Base-by-base conservation (phyloP, 2,329 filamentous ascomycete species). In the Dactylellina haptotyla region DNA sequence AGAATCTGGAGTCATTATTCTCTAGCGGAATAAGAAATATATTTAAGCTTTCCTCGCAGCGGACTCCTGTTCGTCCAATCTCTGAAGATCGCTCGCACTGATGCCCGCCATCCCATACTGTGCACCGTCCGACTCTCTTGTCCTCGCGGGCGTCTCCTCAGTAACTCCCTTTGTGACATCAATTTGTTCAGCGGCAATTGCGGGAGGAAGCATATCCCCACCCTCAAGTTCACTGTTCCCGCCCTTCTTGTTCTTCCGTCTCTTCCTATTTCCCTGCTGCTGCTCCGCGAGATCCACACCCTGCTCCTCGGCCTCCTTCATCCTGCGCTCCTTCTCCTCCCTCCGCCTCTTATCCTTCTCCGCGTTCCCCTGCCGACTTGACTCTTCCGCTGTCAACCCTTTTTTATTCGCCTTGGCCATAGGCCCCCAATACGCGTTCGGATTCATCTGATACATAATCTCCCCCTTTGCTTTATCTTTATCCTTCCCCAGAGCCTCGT, bases 381-480 rank as follows among this genome's bases (percentile, higher is more conserved):
- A 26, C 26, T 73, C 69, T 37, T 73, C 61, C n/a, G 69, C 69
- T 28, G 69, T 73, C 46, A 73, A 18, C 10, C 69, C 69, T 16
- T 65, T 59, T 61, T 66, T 73, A 4, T 28, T 45, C 8, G 70
- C 70, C 30, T 50, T 75, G n/a, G 70, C 63, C 87, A 96, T 88
- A 0, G 95, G 95, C 0, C 95, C 95, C 95, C 95, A 99, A 80
- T 98, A 95, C 79, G 92, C 89, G 71, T 90, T 85, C 48, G 95
- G 95, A 79, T 98, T 98, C 73, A 89, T 83, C 83, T 97, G 95
- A 81, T 97, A 99, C 75, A 94, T 85, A 61, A 96, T 88, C 48
- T 96, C 73, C 10, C 76, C 84, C 76, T 89, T 90, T 79, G 87
- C 89, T 53, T 83, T 85, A 59, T 87, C 85, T 75, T 84, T 86